These are phyloP conservation scores for Arthroderma sp. DNA, from an alignment of 2,329 filamentous ascomycete species.

Conservation along the genomic window DNA sequence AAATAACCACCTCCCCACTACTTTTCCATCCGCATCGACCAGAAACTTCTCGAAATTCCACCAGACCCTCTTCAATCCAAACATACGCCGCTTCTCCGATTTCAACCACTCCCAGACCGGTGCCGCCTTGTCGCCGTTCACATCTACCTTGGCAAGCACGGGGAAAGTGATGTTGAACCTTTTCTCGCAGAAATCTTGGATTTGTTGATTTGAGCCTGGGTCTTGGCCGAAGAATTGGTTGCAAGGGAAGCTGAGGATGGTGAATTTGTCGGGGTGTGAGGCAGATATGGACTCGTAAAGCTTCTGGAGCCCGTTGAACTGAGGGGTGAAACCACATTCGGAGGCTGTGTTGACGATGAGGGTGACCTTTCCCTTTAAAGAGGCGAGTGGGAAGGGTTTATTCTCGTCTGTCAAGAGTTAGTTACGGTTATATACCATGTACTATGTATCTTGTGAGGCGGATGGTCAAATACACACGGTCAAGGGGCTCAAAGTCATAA, in stretches of 20 bases:
- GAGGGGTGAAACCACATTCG: conserved; percentile 97
- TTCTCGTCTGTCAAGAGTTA: conserved; percentile 50
- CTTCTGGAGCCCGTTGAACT: conserved; percentile 81
- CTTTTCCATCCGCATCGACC: conserved; percentile 69
- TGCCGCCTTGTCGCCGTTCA: conserved; percentile 72
- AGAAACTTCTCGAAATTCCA: conserved; percentile 99
- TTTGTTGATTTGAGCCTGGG: conserved; percentile 67
- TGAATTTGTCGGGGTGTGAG: conserved; percentile 62
- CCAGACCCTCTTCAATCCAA: conserved; percentile 86
- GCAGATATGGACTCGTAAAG: conserved; percentile 68
- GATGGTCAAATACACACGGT: conserved; percentile 33
- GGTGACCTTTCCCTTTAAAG: conserved; percentile 82
- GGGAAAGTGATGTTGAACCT: conserved; percentile 94
- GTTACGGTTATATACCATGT: conserved; percentile 1
- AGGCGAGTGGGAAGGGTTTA: conserved; percentile 52
- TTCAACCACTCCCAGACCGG: conserved; percentile 70
- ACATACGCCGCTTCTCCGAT: conserved; percentile 58
- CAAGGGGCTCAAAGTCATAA: conserved; percentile 46
- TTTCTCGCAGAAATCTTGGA: conserved; percentile 73
- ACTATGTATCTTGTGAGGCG: conserved; percentile 6
- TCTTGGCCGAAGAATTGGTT: conserved; percentile 95
- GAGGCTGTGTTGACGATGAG: conserved; percentile 95
- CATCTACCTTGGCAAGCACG: conserved; percentile 80
- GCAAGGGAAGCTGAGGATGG: conserved; percentile 91
- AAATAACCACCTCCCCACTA: conserved; percentile 76